Conservation (phyloP, 2,329 filamentous ascomycete genomes). For the Ophiocordyceps camponoti-rufipedis region DNA sequence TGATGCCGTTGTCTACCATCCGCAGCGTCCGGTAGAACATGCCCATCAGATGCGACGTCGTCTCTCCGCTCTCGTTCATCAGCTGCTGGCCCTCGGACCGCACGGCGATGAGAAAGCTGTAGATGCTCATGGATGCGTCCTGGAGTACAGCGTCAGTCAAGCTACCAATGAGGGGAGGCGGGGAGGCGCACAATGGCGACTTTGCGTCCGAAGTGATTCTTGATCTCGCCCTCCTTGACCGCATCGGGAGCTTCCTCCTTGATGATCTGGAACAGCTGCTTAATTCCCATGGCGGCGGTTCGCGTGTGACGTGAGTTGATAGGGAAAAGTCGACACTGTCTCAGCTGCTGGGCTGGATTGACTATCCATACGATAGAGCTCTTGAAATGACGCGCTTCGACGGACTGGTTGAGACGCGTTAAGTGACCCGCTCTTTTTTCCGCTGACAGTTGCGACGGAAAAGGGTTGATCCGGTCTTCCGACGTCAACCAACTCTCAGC, state of each 20-base stretch:
- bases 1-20: constrained; percentile 98
- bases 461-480: not conserved
- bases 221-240: constrained; percentile 94
- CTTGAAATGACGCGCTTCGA: too few species aligned
- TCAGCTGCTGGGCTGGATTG: too few species aligned
- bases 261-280: constrained; percentile 64
- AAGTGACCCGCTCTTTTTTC: constrained; percentile 5
- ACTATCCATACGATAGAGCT: too few species aligned
- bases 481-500: too few species aligned
- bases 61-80: constrained; percentile 87
- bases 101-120: constrained; percentile 95
- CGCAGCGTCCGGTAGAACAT: constrained; percentile 98
- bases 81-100: constrained; percentile 93
- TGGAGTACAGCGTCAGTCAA: constrained; percentile 2
- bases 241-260: constrained; percentile 89
- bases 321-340: too few species aligned
- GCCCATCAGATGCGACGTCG: constrained; percentile 95
- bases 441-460: too few species aligned
- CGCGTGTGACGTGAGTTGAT: too few species aligned
- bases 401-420: not conserved
- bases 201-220: constrained; percentile 96
- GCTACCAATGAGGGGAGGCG: not conserved
- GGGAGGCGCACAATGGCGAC: constrained; percentile 65
- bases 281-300: constrained; percentile 37
- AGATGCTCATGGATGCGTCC: constrained; percentile 80